Percentiles rank a stretch among this genome's conserved stretches.
phyloP scores from a whole-genome alignment of 2,329 filamentous ascomycete genomes.

The Fonsecaea erecta region DNA sequence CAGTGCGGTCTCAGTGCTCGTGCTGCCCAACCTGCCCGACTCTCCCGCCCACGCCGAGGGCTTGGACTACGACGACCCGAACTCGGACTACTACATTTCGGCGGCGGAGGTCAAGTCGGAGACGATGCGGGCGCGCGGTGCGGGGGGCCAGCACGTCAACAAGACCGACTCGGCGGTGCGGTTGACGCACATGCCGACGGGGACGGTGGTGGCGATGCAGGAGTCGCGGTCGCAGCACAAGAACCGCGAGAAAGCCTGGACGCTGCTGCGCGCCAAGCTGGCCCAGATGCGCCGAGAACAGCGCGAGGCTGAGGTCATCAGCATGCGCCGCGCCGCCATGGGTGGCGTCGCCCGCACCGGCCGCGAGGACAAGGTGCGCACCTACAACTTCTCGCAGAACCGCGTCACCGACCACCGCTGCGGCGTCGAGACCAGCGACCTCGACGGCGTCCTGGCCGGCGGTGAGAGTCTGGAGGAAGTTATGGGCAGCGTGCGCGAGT shows the following conservation, averaged over 20 bases:
- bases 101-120: constrained; percentile 80
- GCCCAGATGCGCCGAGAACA: constrained; percentile 80
- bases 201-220: constrained; percentile 87
- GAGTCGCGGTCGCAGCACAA: constrained; percentile 87
- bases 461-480: constrained; percentile 72
- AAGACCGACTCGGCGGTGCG: constrained; percentile 96
- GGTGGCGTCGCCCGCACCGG: constrained; percentile 79
- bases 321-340: constrained; percentile 76
- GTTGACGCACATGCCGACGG: constrained; percentile 86
- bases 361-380: constrained; percentile 89
- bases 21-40: constrained; percentile 79
- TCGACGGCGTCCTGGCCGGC: constrained; percentile 79
- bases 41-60: constrained; percentile 53
- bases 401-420: constrained; percentile 88
- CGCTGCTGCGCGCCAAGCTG: constrained; percentile 77
- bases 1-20: constrained; percentile 87
- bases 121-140: constrained; percentile 88
- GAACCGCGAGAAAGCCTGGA: constrained; percentile 88
- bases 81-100: constrained; percentile 89
- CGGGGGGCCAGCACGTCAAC: constrained; percentile 97
- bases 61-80: constrained; percentile 76
- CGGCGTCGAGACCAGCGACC: constrained; percentile 76
- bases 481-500: constrained; percentile 76
- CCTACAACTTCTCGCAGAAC: constrained; percentile 81
- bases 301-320: constrained; percentile 77